A percentile compares a stretch with the other conserved stretches of the same genome.
These are phyloP conservation scores for Erysimum cheiri DNA, from an alignment of 441 rosid species.

Conservation along the genomic window DNA sequence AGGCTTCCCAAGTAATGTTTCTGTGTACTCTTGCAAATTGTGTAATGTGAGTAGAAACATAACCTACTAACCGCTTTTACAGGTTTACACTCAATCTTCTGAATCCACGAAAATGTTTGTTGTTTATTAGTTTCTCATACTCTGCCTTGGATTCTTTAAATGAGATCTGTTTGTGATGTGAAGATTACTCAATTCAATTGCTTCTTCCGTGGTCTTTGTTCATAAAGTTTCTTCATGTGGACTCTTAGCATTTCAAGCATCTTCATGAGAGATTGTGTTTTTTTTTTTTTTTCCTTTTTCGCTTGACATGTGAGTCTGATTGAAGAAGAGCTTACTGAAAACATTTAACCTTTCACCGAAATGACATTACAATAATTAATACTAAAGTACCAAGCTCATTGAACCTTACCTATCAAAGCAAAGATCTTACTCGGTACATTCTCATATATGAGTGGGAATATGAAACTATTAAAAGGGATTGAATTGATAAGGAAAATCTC, in stretches of 20 bases:
- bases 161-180: constrained; percentile 6
- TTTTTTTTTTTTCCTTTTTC: not conserved
- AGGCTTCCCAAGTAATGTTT: too few species aligned
- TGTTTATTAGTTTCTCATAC: constrained; percentile 1
- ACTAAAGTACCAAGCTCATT: constrained; percentile 25
- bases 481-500: not conserved
- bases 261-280: not conserved
- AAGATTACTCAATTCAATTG: too few species aligned
- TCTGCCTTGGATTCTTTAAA: not conserved
- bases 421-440: constrained; percentile 21
- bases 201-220: constrained; percentile 13
- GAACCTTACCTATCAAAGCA: constrained; percentile 11
- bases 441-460: not conserved
- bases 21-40: not conserved
- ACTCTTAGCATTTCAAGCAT: constrained; percentile 2
- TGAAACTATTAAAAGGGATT: not conserved
- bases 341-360: not conserved
- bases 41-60: too few species aligned
- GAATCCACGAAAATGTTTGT: not conserved
- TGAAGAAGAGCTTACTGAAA: not conserved
- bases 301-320: not conserved
- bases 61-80: not conserved
- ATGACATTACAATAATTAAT: not conserved
- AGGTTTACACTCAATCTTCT: not conserved
- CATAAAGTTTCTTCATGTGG: constrained; percentile 18